Base-by-base conservation (phyloP, 805 yeast species). In the Ogataea nitratoaversa region DNA sequence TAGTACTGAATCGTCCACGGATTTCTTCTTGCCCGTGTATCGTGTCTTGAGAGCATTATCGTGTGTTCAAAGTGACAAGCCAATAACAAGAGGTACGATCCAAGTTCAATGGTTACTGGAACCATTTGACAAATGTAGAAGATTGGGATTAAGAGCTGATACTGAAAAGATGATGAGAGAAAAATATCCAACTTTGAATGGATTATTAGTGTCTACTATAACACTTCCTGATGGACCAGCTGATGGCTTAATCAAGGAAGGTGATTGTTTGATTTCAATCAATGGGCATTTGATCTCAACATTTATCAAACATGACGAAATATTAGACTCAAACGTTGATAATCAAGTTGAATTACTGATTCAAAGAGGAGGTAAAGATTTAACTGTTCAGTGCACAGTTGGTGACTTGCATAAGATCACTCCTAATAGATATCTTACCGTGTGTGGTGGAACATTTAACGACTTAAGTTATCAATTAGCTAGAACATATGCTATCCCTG, bases 391-490 rank as follows among this genome's bases (percentile, higher is more conserved):
- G 5, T 75, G 86, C 39, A 60, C 53, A 16, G 83, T 90, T 32
- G 88, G 83, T 29, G 84, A 90, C 54, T 67, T 90, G 43, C 95
- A 89, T 58, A 67, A 72, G 6, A 85, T 89, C 25, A 84, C 96
- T 0, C 97, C 97, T 23, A 76, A 74, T 54, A 71, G 89, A 48
- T 88, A 78, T 58, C 79, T 90, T 4, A 83, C 82, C 40, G 91
- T 85, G 7, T 82, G 84, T 36, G 96, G 96, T 40, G 95, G 95
- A 1, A 76, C 87, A 0, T 87, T 89, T 64, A 88, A 89, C 56
- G 82, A 85, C 38, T 64, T 90, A 49, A 83, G 95, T 37, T 90
- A 90, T 59, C 96, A 90, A 62, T 71, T 89, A 65, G 96, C 96
- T 2, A 75, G 95, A 54, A 74, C 80, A 36, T 87, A 79, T 55